Evolutionary conservation across 345 rosid species (phyloP), one percentile per base, ranked within the genome.

Genomic region (Barbarea vulgaris): DNA sequence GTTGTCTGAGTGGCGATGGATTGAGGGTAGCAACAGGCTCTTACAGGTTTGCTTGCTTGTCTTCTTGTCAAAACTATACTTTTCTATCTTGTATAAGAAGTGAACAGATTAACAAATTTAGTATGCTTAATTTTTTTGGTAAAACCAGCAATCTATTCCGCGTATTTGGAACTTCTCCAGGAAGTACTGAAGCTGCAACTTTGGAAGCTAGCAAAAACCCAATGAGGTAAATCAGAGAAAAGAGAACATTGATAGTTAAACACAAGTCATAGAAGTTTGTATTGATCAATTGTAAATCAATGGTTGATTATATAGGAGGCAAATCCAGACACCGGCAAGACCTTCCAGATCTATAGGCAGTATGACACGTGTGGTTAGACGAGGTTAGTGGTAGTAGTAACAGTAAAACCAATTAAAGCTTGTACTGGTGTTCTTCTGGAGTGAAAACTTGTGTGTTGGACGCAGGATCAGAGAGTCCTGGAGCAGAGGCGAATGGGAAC

Each of bases 201-300:
- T 84, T 96, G 89, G 99, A 96, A 85, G 99, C 99, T 81, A 93
- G 97, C 85, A 96, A 96, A 88, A 96, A 93, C 64, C 99, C 99
- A 42, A 93, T 88, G 98, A 96, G 99, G 99, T 96, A 87, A 65
- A 7, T 28, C 31, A 9, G 24, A 47, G 47, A 64, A 24, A 46
- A 67, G 37, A 53, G 21, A 55, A 55, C 62, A 19, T 46, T 42
- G 42, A 58, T 57, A 37, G 52, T 17, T 58, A 30, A 56, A 2
- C 15, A 6, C 18, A 67, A 37, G 11, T 37, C 7, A 58, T 6
- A 9, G 3, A 48, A 51, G 10, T 30, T 50, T 52, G 6, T 47
- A 50, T 18, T 73, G 64, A 66, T 60, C 34, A 63, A 30, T 30
- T 57, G 54, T 56, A 64, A 63, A 72, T 56, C 33, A 50, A 31